Base-by-base conservation (phyloP, 495 filamentous ascomycete genomes). In the Parmelia sp. region DNA sequence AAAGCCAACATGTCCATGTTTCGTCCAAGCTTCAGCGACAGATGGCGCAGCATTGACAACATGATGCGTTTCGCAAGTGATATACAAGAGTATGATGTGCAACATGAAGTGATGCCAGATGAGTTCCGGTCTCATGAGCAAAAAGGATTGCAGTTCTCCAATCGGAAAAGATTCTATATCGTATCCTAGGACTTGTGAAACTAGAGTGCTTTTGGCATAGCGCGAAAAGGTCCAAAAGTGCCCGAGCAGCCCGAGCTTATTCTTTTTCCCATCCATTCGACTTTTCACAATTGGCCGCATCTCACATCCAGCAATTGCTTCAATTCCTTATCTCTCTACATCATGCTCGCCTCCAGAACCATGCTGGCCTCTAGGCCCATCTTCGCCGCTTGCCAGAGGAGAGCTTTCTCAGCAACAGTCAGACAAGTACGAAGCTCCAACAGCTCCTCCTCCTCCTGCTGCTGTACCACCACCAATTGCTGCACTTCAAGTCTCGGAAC, bases 361-460 rank as follows among this genome's bases (percentile, higher is more conserved):
- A 51, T 64, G 62, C 10, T 64, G 23, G 62, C 62, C 29, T 65
- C 66, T 80, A 87, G 85, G 71, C 85, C 81, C 74, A 80, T 83
- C 77, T 88, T 90, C 79, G 79, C 80, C 71, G 77, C 84, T 69
- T 79, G 81, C 80, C 91, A 96, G 85, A 84, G 89, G 79, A 86
- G 94, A 74, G 86, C 91, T 76, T 97, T 98, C 85, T 96, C 94
- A 72, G 90, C 84, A 72, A 94, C 92, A 75, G 88, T 93, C 70
- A 80, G 86, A 78, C 87, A 96, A 82, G 94, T 97, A 82, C 71
- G 84, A 35, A 53, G 64, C 64, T 60, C 66, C 66, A 65, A 64
- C 67, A 35, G 40, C 67, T 64, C 62, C n/a, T n/a, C n/a, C n/a
- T n/a, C n/a, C n/a, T n/a, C n/a, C n/a, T n/a, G n/a, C n/a, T n/a